Percentiles rank a stretch among this genome's conserved stretches.
phyloP scores from a whole-genome alignment of 1,284 basidiomycete species.

The Cutaneotrichosporon arboriforme region DNA sequence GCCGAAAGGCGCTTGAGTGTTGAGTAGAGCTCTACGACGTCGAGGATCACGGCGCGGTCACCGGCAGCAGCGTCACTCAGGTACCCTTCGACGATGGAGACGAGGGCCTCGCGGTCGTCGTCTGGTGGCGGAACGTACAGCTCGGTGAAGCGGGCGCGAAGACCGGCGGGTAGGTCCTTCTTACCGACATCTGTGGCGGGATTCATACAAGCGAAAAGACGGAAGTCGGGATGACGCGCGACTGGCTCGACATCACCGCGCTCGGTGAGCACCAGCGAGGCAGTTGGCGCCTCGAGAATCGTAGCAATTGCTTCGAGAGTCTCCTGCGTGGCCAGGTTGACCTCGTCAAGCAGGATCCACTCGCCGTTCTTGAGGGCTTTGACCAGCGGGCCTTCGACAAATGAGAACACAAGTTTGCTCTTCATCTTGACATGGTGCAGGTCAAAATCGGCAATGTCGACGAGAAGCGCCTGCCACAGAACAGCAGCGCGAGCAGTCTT shows the following conservation, averaged over 20 bases:
- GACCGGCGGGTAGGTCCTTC: slow-evolving; percentile 86
- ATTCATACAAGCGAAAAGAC: slow-evolving; percentile 99
- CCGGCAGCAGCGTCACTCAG: slow-evolving; percentile 77
- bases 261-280: slow-evolving; percentile 90
- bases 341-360: slow-evolving; percentile 95
- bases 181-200: slow-evolving; percentile 98
- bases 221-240: slow-evolving; percentile 88
- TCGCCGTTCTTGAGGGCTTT: slow-evolving; percentile 82
- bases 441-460: slow-evolving; percentile 73
- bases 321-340: slow-evolving; percentile 91
- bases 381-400: slow-evolving; percentile 94
- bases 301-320: slow-evolving; percentile 89
- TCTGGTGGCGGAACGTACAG: slow-evolving; percentile 92
- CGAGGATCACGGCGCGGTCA: slow-evolving; percentile 81
- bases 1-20: slow-evolving; percentile 75
- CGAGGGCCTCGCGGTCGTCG: slow-evolving; percentile 80
- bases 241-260: slow-evolving; percentile 87
- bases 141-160: slow-evolving; percentile 90
- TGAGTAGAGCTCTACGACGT: slow-evolving; percentile 86
- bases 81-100: slow-evolving; percentile 84
- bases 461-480: slow-evolving; percentile 69
- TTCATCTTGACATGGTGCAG: slow-evolving; percentile 76
- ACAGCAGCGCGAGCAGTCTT: slow-evolving; percentile 42
- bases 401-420: slow-evolving; percentile 85
- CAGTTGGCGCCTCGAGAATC: slow-evolving; percentile 74